phyloP scores from a whole-genome alignment of 2,329 filamentous ascomycete genomes.

The Ophioceras dolichostomum region DNA sequence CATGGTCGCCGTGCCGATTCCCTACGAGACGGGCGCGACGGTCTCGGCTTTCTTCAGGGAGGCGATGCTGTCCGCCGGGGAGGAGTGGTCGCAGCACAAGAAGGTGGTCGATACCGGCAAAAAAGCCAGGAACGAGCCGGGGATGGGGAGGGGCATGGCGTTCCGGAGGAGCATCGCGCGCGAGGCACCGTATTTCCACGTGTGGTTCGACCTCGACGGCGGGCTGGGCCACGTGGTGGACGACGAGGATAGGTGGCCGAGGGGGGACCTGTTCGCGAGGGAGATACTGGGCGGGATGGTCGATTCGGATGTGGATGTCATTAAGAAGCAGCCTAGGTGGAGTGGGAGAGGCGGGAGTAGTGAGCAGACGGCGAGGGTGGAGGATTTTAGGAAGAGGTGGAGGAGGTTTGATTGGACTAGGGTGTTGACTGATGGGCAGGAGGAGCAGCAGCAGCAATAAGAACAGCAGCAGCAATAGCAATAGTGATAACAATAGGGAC shows the following conservation, averaged over 20 bases:
- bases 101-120: constrained; percentile 84
- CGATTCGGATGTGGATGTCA: constrained; percentile 65
- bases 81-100: constrained; percentile 92
- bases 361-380: constrained; percentile 55
- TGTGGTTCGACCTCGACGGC: constrained; percentile 87
- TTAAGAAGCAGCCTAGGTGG: constrained; percentile 89
- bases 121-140: constrained; percentile 52
- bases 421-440: constrained; percentile 32
- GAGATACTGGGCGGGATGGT: constrained; percentile 91
- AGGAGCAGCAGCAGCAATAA: too few relatives aligned
- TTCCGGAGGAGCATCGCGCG: constrained; percentile 77
- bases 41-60: constrained; percentile 93
- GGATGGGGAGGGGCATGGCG: constrained; percentile 64
- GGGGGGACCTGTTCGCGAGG: constrained; percentile 81
- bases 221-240: constrained; percentile 90
- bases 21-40: constrained; percentile 80
- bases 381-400: constrained; percentile 76
- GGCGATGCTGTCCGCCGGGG: constrained; percentile 75
- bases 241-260: constrained; percentile 73
- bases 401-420: constrained; percentile 82
- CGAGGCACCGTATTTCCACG: constrained; percentile 98
- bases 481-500: too few relatives aligned
- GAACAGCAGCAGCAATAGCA: too few relatives aligned
- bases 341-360: too few relatives aligned
- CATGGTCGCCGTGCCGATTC: constrained; percentile 76